A percentile compares a stretch with the other conserved stretches of the same genome.
Evolutionary conservation across 306 rosid species (phyloP).

Genomic region (Rubus parviflorus): DNA sequence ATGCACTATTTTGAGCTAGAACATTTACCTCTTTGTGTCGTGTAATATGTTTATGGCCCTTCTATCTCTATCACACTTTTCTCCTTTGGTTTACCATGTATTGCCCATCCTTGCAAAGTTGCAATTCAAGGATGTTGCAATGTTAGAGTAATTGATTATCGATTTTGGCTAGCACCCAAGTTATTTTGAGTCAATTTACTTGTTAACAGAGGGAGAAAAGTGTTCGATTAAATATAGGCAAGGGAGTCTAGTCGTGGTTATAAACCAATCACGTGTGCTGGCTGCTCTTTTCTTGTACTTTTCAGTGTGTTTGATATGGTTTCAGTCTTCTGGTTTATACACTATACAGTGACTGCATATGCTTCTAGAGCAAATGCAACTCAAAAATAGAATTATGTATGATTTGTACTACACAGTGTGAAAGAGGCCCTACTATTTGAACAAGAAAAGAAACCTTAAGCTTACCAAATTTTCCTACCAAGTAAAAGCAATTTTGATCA

Average conservation of each 20-base stretch:
- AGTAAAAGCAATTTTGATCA: background rate
- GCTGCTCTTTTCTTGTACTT: background rate
- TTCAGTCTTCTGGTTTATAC: background rate
- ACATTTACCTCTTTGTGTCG: background rate
- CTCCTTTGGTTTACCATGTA: background rate
- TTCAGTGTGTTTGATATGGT: background rate
- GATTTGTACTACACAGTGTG: background rate
- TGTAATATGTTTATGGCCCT: background rate
- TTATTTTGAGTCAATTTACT: background rate
- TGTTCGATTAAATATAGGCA: background rate
- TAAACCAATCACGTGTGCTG: background rate
- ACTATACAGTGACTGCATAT: background rate
- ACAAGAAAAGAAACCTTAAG: background rate
- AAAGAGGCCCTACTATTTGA: background rate
- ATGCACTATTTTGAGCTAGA: background rate
- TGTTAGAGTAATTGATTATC: background rate
- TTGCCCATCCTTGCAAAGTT: background rate
- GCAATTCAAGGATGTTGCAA: background rate
- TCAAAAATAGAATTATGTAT: background rate
- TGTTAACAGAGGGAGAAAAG: background rate
- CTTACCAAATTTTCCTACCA: background rate
- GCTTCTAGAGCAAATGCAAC: background rate
- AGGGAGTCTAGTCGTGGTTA: background rate
- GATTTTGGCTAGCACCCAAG: background rate
- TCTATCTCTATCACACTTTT: background rate